Conservation (phyloP, 2,329 filamentous ascomycete species). For the Fusarium oxysporum region DNA sequence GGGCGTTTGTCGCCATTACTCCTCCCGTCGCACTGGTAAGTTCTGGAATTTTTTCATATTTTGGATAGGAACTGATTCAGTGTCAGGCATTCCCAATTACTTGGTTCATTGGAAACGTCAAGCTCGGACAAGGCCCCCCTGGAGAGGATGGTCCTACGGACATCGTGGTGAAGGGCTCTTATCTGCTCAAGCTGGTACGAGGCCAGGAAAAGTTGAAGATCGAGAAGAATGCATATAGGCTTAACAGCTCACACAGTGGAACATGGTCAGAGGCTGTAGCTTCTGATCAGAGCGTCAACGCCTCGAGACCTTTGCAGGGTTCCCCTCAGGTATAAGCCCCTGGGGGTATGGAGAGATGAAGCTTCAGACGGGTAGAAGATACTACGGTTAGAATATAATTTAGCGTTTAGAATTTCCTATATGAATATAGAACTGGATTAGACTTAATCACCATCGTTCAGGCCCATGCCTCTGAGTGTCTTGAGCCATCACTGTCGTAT, state of each 20-base stretch:
- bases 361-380: neutral
- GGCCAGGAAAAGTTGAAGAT: constrained; percentile 24
- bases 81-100: constrained; percentile 44
- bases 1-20: constrained; percentile 71
- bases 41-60: neutral
- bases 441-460: neutral
- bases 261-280: constrained; percentile 8
- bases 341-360: neutral
- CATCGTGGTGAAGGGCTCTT: constrained; percentile 46
- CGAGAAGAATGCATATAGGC: constrained; percentile 25
- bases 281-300: neutral
- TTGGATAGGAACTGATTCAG: constrained; percentile 7
- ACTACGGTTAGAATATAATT: neutral
- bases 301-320: constrained; percentile 11
- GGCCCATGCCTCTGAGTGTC: neutral
- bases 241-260: constrained; percentile 27
- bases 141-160: constrained; percentile 46
- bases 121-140: constrained; percentile 43
- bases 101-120: constrained; percentile 49
- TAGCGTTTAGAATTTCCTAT: neutral
- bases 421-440: constrained; percentile 6
- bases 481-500: neutral
- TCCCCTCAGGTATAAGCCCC: constrained; percentile 6
- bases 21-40: constrained; percentile 65
- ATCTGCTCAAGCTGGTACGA: constrained; percentile 45